Percentiles rank a stretch among this genome's conserved stretches.
These are phyloP conservation scores for Amphirosellinia nigrospora DNA, from an alignment of 495 filamentous ascomycete species.

Conservation along the genomic window DNA sequence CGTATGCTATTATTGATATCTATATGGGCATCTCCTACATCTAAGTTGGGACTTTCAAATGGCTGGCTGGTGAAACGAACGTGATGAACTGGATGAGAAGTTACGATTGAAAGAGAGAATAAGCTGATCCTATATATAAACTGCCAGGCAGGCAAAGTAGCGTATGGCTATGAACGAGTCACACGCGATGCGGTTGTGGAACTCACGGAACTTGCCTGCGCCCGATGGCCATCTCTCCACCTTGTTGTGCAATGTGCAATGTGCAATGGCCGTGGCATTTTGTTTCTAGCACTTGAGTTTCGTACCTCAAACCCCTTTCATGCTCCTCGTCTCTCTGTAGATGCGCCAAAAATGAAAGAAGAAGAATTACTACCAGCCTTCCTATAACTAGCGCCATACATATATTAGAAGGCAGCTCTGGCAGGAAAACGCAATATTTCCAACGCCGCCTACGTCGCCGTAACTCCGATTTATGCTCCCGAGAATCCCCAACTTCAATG, in stretches of 20 bases:
- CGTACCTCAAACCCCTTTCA: background rate
- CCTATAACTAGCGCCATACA: constrained; percentile 30
- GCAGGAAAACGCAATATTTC: constrained; percentile 17
- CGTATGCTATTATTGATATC: constrained; percentile 2
- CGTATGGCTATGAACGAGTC: background rate
- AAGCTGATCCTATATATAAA: constrained; percentile 19
- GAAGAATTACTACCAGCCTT: constrained; percentile 6
- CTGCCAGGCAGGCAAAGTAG: background rate
- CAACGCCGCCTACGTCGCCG: constrained; percentile 18
- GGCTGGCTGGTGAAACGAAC: background rate
- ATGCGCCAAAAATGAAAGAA: constrained; percentile 20
- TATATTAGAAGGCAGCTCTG: constrained; percentile 4
- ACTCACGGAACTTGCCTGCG: background rate
- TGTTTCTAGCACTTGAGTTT: background rate
- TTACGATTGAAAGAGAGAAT: constrained; percentile 13
- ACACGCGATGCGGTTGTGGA: background rate
- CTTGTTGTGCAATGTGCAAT: background rate
- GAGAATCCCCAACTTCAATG: background rate
- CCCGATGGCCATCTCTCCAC: background rate
- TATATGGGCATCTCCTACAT: background rate
- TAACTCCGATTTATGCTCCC: constrained; percentile 30
- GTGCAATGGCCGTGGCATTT: background rate
- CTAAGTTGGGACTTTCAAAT: background rate
- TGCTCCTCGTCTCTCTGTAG: background rate
- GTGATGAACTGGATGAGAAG: constrained; percentile 9